Evolutionary conservation across 192 early-diverging fungal genomes (phyloP).

Genomic region (Coemansia sp.): DNA sequence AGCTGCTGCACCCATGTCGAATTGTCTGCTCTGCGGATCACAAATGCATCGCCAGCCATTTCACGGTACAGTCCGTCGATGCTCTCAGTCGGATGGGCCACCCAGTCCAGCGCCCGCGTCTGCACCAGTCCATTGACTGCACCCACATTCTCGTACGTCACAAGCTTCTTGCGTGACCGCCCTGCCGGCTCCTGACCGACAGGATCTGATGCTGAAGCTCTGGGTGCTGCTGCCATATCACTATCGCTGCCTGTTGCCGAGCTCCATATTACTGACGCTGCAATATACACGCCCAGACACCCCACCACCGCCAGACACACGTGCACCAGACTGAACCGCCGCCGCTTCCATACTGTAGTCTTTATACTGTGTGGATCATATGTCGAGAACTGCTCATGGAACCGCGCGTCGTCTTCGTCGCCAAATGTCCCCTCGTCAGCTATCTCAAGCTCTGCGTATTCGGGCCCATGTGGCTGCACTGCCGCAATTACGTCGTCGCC

Average conservation of each 20-base stretch:
- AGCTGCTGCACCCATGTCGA: conserved; percentile 38
- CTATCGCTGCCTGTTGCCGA: not conserved
- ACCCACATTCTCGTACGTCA: conserved; percentile 44
- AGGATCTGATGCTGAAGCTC: not conserved
- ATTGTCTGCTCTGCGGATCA: conserved; percentile 34
- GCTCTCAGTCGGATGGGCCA: conserved; percentile 33
- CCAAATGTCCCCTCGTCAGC: conserved; percentile 31
- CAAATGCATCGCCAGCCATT: conserved; percentile 15
- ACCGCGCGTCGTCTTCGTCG: conserved; percentile 41
- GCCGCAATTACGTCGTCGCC: conserved; percentile 9
- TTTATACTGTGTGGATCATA: conserved; percentile 37
- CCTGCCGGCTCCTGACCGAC: conserved; percentile 13
- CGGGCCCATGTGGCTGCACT: conserved; percentile 15
- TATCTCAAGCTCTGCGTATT: conserved; percentile 36
- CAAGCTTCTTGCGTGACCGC: conserved; percentile 37
- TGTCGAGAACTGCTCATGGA: conserved; percentile 40
- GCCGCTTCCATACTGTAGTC: conserved; percentile 31
- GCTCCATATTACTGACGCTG: conserved; percentile 21
- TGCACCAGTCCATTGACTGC: conserved; percentile 23
- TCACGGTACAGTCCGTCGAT: conserved; percentile 49
- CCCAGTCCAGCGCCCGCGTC: conserved; percentile 43
- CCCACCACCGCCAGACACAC: conserved; percentile 28
- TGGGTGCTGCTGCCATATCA: not conserved
- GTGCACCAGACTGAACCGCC: conserved; percentile 40
- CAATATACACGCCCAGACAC: conserved; percentile 36